Evolutionary conservation across 2,329 filamentous ascomycete genomes (phyloP).

Genomic region (Byssoonygena ceratinophila): DNA sequence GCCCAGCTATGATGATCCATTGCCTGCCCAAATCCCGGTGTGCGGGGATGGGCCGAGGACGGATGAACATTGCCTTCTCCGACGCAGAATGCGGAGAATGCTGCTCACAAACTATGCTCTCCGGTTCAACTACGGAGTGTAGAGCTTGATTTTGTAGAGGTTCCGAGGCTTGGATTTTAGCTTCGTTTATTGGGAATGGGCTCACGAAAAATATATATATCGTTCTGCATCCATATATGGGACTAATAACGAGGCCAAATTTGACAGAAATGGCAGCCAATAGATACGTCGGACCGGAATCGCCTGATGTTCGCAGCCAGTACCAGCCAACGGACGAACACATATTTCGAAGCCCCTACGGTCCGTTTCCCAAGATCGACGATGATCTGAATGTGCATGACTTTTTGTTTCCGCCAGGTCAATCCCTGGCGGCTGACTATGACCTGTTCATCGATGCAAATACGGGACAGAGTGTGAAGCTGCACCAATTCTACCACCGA

Average conservation of each 20-base stretch:
- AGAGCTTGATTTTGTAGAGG: background rate
- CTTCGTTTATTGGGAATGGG: background rate
- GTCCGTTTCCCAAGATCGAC: constrained; percentile 12
- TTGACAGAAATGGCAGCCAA: constrained; percentile 7
- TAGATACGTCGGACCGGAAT: constrained; percentile 5
- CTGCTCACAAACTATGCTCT: background rate
- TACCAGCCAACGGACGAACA: constrained; percentile 14
- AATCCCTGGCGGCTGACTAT: constrained; percentile 9
- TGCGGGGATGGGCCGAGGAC: constrained; percentile 5
- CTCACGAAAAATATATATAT: no score
- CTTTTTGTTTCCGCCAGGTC: constrained; percentile 11
- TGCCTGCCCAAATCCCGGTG: no score
- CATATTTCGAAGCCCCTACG: constrained; percentile 12
- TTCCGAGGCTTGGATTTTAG: background rate
- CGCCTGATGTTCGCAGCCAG: constrained; percentile 10
- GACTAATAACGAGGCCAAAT: background rate
- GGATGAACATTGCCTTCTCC: background rate
- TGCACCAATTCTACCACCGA: constrained; percentile 14
- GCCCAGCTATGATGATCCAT: no score
- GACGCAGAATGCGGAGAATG: background rate
- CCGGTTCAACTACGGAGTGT: no score
- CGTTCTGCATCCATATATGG: no score
- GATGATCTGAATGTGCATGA: constrained; percentile 12
- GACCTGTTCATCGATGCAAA: constrained; percentile 14
- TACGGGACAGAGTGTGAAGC: background rate